Percentiles rank a stretch among this genome's conserved stretches.
Conservation (phyloP, 106 monocot species). For the Acanthochlamys bracteata region DNA sequence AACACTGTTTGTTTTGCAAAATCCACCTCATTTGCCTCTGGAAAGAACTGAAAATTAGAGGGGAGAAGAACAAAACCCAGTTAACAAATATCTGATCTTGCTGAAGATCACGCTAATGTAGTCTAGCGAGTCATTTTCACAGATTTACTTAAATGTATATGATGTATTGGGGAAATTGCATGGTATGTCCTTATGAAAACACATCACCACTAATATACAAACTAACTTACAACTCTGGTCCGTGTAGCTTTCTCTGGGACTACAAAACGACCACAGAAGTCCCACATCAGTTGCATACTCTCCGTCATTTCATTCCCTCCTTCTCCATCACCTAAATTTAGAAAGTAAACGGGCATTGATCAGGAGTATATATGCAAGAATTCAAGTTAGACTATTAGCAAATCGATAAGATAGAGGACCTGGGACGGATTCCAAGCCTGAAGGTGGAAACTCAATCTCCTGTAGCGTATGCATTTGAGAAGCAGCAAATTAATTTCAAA, state of each 20-base stretch:
- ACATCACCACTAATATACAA: background rate
- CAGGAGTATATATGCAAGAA: background rate
- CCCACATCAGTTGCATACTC: conserved; percentile 79
- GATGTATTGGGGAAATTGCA: too few relatives aligned
- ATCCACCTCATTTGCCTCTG: conserved; percentile 90
- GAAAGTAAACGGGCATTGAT: background rate
- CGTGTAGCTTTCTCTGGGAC: conserved; percentile 59
- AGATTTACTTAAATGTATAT: too few relatives aligned
- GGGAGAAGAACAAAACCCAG: too few relatives aligned
- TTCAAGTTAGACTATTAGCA: background rate
- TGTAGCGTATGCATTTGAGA: conserved; percentile 17
- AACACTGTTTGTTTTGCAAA: conserved; percentile 73
- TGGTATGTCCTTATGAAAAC: too few relatives aligned
- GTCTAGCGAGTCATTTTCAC: too few relatives aligned
- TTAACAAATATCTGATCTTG: too few relatives aligned
- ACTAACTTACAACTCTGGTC: conserved; percentile 63
- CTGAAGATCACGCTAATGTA: too few relatives aligned
- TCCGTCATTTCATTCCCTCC: conserved; percentile 95
- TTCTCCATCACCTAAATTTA: conserved; percentile 77
- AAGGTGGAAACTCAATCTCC: conserved; percentile 96
- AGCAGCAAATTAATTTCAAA: background rate
- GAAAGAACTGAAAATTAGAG: conserved; percentile 85
- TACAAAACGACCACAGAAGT: conserved; percentile 63
- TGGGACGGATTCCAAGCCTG: conserved; percentile 88
- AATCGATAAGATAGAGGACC: conserved; percentile 24